A percentile compares a stretch with the other conserved stretches of the same genome.
Conservation (phyloP, 345 rosid species). For the Populus davidiana region DNA sequence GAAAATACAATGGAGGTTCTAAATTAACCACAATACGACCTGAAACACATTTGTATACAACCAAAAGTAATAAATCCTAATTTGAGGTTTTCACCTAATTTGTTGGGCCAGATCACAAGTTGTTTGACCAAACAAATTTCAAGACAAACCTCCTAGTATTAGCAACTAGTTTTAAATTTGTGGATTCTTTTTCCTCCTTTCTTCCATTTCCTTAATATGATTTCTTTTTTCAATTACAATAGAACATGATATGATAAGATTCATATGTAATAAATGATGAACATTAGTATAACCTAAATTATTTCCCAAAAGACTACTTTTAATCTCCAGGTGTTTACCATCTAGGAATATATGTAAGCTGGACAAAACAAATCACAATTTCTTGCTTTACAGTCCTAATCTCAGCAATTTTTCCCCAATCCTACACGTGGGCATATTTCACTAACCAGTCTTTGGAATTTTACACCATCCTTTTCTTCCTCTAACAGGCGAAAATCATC, state of each 20-base stretch:
- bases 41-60: not conserved
- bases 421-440: not conserved
- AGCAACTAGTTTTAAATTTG: not conserved
- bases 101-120: not conserved
- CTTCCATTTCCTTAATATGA: not conserved
- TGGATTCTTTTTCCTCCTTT: not conserved
- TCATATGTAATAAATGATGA: not conserved
- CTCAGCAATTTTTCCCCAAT: not conserved
- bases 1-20: not conserved
- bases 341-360: not conserved
- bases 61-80: not conserved
- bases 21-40: not conserved
- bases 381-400: not conserved
- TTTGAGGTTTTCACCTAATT: not conserved
- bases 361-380: not conserved
- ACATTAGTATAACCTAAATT: not conserved
- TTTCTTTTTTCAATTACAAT: not conserved
- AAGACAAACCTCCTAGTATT: not conserved
- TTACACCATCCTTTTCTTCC: not conserved
- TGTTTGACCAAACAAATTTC: not conserved
- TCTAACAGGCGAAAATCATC: not conserved
- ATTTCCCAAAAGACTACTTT: not conserved
- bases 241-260: not conserved
- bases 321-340: not conserved
- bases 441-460: not conserved